phyloP scores from a whole-genome alignment of 257 asterid species.

The Nicotiana noctiflora region DNA sequence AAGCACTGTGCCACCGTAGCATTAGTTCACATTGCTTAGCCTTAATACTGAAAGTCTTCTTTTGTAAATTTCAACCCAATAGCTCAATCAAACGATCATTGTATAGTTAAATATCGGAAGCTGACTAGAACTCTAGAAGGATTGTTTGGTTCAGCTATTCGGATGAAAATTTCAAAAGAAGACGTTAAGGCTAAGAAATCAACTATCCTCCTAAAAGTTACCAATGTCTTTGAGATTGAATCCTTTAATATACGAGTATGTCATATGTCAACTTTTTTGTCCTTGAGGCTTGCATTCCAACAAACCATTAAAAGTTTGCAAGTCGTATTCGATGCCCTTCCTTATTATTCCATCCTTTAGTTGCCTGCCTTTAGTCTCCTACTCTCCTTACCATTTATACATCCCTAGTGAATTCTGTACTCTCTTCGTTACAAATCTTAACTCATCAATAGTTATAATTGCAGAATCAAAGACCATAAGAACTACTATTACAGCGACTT shows the following conservation, averaged over 20 bases:
- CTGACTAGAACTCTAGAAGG: not conserved
- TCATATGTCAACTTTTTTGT: not conserved
- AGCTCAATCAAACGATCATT: not conserved
- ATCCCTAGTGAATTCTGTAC: not conserved
- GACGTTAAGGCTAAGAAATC: not conserved
- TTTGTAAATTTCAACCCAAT: not conserved
- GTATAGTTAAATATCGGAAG: not conserved
- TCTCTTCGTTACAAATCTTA: not conserved
- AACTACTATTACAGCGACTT: not conserved
- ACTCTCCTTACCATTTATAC: not conserved
- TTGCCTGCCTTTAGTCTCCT: not conserved
- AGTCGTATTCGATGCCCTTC: not conserved
- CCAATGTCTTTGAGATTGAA: not conserved
- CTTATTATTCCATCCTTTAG: not conserved
- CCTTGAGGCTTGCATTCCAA: not conserved
- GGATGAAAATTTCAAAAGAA: not conserved
- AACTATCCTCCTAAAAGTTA: not conserved
- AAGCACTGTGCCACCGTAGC: not conserved
- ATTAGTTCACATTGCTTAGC: not conserved
- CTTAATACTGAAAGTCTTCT: not conserved
- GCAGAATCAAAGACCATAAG: not conserved
- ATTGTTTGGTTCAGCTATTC: not conserved
- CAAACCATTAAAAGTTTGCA: not conserved
- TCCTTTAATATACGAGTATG: not conserved
- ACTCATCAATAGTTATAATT: not conserved